A percentile compares a stretch with the other conserved stretches of the same genome.
Conservation (phyloP, 768 basidiomycete species). For the Suillus placidus region DNA sequence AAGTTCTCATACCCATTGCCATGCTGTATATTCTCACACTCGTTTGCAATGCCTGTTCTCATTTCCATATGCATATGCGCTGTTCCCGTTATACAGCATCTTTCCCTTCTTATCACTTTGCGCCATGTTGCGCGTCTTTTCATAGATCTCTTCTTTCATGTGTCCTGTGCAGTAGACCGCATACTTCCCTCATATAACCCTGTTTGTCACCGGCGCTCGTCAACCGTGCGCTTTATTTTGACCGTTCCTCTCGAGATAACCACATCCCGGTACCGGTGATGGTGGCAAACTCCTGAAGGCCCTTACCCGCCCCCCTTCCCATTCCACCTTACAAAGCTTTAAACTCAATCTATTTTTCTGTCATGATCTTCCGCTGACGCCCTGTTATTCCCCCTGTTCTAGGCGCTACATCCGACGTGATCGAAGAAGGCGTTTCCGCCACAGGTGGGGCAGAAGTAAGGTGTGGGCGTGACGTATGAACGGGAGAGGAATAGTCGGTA, state of each 20-base stretch:
- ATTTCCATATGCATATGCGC: neutral
- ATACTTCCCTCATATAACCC: neutral
- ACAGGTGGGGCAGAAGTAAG: neutral
- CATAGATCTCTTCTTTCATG: neutral
- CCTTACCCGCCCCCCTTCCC: slow-evolving; percentile 1
- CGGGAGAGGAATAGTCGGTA: neutral
- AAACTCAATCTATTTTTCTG: slow-evolving; percentile 2
- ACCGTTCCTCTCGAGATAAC: slow-evolving; percentile 2
- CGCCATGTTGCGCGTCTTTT: slow-evolving; percentile 1
- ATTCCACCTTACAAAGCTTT: slow-evolving; percentile 3
- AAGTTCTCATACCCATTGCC: neutral
- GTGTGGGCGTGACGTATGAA: neutral
- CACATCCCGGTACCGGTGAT: neutral
- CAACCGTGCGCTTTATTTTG: neutral
- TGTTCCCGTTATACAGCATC: neutral
- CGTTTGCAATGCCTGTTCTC: neutral
- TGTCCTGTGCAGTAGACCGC: neutral
- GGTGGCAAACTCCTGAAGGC: neutral
- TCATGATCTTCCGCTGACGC: neutral
- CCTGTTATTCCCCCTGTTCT: neutral
- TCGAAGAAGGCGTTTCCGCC: slow-evolving; percentile 1
- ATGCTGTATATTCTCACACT: slow-evolving; percentile 7
- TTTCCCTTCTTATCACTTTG: slow-evolving; percentile 5
- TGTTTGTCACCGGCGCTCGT: neutral
- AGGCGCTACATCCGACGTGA: neutral